Evolutionary conservation across 352 stramenopile species (phyloP).

Genomic region (Pythium aquatile): DNA sequence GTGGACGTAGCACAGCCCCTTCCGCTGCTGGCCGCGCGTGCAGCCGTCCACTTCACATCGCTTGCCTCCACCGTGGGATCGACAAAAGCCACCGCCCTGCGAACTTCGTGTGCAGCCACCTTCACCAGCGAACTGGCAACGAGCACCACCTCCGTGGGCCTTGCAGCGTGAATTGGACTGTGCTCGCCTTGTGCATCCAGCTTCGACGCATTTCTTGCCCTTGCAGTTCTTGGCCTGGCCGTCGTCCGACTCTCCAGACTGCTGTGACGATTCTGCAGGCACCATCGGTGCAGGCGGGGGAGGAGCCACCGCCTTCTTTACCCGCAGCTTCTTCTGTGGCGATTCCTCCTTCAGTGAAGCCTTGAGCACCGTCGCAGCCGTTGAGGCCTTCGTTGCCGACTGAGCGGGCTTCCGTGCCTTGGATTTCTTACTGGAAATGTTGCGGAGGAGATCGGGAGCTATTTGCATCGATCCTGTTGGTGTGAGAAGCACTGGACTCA

Average conservation of each 20-base stretch:
- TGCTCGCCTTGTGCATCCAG: conserved; percentile 53
- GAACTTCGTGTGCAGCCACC: conserved; percentile 70
- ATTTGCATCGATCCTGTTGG: conserved; percentile 10
- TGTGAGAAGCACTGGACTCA: conserved; percentile 15
- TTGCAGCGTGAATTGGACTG: conserved; percentile 87
- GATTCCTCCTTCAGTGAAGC: not conserved
- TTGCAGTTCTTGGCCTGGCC: conserved; percentile 34
- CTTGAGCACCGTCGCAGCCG: conserved; percentile 2
- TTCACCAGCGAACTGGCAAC: conserved; percentile 61
- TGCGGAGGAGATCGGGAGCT: conserved; percentile 17
- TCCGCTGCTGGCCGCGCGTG: conserved; percentile 71
- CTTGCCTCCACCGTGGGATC: conserved; percentile 78
- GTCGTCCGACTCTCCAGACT: conserved; percentile 27
- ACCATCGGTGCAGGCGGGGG: not conserved
- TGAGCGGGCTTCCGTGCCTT: conserved; percentile 20
- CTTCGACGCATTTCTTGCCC: conserved; percentile 76
- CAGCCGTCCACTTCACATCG: conserved; percentile 77
- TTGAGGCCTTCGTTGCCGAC: not conserved
- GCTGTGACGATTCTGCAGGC: conserved; percentile 2
- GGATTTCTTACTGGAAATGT: conserved; percentile 27
- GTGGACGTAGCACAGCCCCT: conserved; percentile 82
- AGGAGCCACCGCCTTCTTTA: not conserved
- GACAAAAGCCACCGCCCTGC: conserved; percentile 77
- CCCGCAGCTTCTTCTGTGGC: not conserved
- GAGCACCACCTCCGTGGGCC: conserved; percentile 64